Percentiles rank a stretch among this genome's conserved stretches.
Evolutionary conservation across 352 stramenopile genomes (phyloP).

Genomic region (Phytophthora sansomeana): DNA sequence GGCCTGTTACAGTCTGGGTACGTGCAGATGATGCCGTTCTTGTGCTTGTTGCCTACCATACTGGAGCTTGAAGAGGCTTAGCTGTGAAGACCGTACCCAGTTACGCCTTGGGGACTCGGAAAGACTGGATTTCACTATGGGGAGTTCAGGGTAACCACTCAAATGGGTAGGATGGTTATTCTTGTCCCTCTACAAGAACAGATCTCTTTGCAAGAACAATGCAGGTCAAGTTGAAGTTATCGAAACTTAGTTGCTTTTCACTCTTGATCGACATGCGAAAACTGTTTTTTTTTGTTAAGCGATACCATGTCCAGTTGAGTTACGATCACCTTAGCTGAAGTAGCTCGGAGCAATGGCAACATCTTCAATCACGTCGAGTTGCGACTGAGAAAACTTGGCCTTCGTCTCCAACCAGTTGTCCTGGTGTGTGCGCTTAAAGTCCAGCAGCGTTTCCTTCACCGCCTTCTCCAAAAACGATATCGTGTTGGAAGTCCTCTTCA

Average conservation of each 20-base stretch:
- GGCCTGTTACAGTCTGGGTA: slow-evolving; percentile 83
- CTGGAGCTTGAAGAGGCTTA: slow-evolving; percentile 1
- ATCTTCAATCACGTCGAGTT: slow-evolving; percentile 83
- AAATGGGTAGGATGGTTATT: slow-evolving; percentile 39
- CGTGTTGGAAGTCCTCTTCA: slow-evolving; percentile 61
- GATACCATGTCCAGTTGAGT: too few species aligned
- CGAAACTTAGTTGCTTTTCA: too few species aligned
- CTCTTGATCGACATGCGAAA: too few species aligned
- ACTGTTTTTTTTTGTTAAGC: too few species aligned
- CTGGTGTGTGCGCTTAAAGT: slow-evolving; percentile 87
- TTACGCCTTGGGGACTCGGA: slow-evolving; percentile 10
- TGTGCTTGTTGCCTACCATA: slow-evolving; percentile 90
- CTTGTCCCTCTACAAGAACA: slow-evolving; percentile 35
- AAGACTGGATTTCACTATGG: slow-evolving; percentile 1
- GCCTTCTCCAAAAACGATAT: slow-evolving; percentile 77
- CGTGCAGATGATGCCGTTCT: slow-evolving; percentile 88
- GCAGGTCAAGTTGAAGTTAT: background rate
- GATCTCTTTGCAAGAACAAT: slow-evolving; percentile 13
- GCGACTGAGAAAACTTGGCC: slow-evolving; percentile 55
- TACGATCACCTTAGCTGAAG: slow-evolving; percentile 48
- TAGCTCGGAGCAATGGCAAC: slow-evolving; percentile 81
- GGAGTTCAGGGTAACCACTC: background rate
- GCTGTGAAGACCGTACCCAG: slow-evolving; percentile 10
- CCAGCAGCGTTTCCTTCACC: slow-evolving; percentile 82
- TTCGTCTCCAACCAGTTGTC: slow-evolving; percentile 87